Evolutionary conservation across 2,329 filamentous ascomycete genomes (phyloP).

Genomic region (Leptosphaerulina australis): DNA sequence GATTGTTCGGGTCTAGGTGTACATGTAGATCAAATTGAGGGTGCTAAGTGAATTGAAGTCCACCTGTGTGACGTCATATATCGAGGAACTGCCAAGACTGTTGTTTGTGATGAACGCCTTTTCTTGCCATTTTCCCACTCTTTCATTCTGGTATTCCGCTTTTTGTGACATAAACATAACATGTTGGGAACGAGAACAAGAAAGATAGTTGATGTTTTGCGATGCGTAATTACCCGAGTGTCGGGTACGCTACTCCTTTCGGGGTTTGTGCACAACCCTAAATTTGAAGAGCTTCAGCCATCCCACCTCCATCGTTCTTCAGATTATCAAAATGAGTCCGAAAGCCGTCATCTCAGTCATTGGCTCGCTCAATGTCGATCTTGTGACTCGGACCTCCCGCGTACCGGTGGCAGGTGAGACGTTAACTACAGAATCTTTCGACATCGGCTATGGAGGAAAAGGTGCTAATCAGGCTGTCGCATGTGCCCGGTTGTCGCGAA

Average conservation of each 20-base stretch:
- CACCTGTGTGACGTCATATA: not conserved
- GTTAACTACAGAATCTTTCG: constrained; percentile 77
- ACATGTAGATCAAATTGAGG: not conserved
- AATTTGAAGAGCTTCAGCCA: constrained; percentile 6
- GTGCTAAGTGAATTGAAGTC: not conserved
- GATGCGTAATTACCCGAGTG: constrained; percentile 2
- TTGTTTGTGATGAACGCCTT: too few relatives aligned
- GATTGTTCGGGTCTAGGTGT: not conserved
- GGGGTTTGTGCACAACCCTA: constrained; percentile 2
- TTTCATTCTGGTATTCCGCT: too few relatives aligned
- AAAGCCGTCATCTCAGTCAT: constrained; percentile 73
- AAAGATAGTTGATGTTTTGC: not conserved
- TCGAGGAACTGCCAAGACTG: too few relatives aligned
- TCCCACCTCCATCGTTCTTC: constrained; percentile 6
- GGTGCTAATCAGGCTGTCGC: constrained; percentile 95
- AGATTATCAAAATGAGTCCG: constrained; percentile 28
- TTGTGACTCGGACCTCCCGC: constrained; percentile 84
- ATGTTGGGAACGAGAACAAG: not conserved
- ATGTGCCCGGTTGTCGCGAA: constrained; percentile 78
- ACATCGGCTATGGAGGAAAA: constrained; percentile 86
- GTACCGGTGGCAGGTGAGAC: constrained; percentile 87
- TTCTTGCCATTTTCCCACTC: too few relatives aligned
- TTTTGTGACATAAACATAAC: too few relatives aligned
- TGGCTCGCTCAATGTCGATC: constrained; percentile 92
- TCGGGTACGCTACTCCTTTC: constrained; percentile 6